phyloP scores from a whole-genome alignment of 1,139 yeast species.

The Pichia sp. region DNA sequence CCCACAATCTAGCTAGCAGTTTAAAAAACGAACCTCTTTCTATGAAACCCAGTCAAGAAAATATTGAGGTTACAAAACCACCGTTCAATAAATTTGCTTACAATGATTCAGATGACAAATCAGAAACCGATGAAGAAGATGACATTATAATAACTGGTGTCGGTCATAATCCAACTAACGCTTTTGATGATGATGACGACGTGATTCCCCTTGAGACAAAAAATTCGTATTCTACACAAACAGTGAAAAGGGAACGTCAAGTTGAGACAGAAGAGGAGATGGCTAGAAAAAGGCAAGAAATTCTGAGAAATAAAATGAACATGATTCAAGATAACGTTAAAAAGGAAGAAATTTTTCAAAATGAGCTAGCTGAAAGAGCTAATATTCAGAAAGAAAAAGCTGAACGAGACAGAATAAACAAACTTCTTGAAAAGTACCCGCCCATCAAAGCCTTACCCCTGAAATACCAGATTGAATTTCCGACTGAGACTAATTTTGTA shows the following conservation, averaged over 20 bases:
- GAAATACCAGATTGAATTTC: conserved; percentile 16
- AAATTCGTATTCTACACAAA: not conserved
- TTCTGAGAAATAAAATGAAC: conserved; percentile 5
- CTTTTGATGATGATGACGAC: not conserved
- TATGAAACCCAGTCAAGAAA: not conserved
- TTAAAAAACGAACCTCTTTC: not conserved
- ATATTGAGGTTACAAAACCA: not conserved
- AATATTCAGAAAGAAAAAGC: conserved; percentile 1
- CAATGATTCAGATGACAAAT: conserved; percentile 16
- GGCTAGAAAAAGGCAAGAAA: conserved; percentile 11
- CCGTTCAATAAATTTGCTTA: conserved; percentile 11
- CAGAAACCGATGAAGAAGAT: conserved; percentile 12
- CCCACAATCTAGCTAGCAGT: not conserved
- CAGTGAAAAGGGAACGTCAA: not conserved
- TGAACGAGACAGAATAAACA: conserved; percentile 8
- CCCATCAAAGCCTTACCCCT: conserved; percentile 16
- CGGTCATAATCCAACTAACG: not conserved
- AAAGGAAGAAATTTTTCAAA: conserved; percentile 4
- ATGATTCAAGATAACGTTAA: conserved; percentile 4
- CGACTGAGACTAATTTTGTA: not conserved
- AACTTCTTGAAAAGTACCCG: conserved; percentile 11
- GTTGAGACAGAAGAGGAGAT: conserved; percentile 1
- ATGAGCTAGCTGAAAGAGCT: not conserved
- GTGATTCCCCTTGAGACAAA: not conserved
- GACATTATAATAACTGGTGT: conserved; percentile 21